phyloP scores from a whole-genome alignment of 495 filamentous ascomycete species.

The Penicillium subrubescens region DNA sequence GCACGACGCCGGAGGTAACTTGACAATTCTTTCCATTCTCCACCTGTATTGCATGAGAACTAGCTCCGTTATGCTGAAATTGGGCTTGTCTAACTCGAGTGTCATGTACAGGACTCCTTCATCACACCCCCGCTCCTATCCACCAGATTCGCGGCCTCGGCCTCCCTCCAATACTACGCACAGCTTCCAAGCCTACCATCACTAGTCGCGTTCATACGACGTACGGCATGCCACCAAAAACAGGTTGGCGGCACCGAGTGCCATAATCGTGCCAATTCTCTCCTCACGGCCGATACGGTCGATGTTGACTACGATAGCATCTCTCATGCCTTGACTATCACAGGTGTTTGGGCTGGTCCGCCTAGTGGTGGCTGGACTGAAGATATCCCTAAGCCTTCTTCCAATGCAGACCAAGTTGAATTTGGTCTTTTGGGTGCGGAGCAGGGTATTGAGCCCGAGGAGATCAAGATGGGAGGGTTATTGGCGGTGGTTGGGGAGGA shows the following conservation, averaged over 20 bases:
- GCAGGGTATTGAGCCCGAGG: constrained; percentile 62
- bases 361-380: constrained; percentile 53
- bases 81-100: neutral
- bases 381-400: constrained; percentile 39
- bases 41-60: neutral
- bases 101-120: constrained; percentile 61
- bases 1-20: constrained; percentile 50
- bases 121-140: constrained; percentile 60
- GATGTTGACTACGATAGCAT: constrained; percentile 79
- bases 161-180: constrained; percentile 70
- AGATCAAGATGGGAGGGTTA: constrained; percentile 76
- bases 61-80: neutral
- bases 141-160: constrained; percentile 64
- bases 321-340: constrained; percentile 63
- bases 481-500: constrained; percentile 79
- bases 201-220: constrained; percentile 59
- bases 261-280: constrained; percentile 27
- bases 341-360: constrained; percentile 59
- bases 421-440: constrained; percentile 79
- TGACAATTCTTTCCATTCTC: neutral
- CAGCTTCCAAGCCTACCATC: constrained; percentile 56
- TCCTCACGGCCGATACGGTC: constrained; percentile 60
- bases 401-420: constrained; percentile 59
- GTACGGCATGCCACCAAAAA: constrained; percentile 53
- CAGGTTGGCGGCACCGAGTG: constrained; percentile 36